Conservation (phyloP, 2,329 filamentous ascomycete genomes). For the Ophiostoma perfectum region DNA sequence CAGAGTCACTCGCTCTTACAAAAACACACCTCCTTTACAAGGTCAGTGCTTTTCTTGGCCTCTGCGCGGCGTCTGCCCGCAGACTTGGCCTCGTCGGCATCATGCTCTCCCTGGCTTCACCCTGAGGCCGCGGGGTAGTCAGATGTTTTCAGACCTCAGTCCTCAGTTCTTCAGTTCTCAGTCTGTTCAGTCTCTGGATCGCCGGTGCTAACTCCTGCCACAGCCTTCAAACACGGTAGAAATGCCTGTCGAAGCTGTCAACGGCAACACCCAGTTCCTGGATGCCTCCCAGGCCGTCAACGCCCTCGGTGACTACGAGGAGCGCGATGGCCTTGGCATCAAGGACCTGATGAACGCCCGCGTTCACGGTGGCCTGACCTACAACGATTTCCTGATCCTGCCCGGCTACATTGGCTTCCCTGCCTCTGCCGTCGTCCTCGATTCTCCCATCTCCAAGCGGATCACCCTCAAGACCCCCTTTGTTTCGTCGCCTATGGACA, state of each 20-base stretch:
- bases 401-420: slow-evolving; percentile 98
- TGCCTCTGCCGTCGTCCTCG: slow-evolving; percentile 79
- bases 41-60: slow-evolving; percentile 11
- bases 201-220: neutral
- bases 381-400: slow-evolving; percentile 96
- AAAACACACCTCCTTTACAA: slow-evolving; percentile 9
- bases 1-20: slow-evolving; percentile 14
- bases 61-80: neutral
- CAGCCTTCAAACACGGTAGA: slow-evolving; percentile 12
- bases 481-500: slow-evolving; percentile 98
- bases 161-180: too few relatives aligned
- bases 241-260: slow-evolving; percentile 62
- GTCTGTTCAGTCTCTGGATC: too few relatives aligned
- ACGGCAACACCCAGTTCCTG: slow-evolving; percentile 54
- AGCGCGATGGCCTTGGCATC: slow-evolving; percentile 80
- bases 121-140: neutral
- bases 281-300: slow-evolving; percentile 73
- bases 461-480: slow-evolving; percentile 96
- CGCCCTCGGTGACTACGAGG: slow-evolving; percentile 72
- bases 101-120: slow-evolving; percentile 16
- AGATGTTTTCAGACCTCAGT: neutral
- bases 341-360: slow-evolving; percentile 84
- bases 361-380: slow-evolving; percentile 88
- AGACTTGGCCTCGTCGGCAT: neutral
- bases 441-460: slow-evolving; percentile 89